Evolutionary conservation across 306 rosid genomes (phyloP).

Genomic region (Pyrus betulifolia): DNA sequence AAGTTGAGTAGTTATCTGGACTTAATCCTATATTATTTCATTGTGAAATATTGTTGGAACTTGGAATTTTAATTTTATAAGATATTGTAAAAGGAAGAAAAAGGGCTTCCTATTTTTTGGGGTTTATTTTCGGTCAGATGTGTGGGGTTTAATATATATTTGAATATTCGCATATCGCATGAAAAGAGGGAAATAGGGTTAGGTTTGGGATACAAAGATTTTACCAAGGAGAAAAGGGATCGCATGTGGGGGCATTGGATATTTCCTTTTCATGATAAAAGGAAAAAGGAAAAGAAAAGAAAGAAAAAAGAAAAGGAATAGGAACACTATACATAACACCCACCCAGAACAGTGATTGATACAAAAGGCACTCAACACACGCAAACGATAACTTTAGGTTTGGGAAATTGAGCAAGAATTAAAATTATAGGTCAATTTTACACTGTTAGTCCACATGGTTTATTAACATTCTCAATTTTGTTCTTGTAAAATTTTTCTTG

Average conservation of each 20-base stretch:
- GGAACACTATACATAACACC: background rate
- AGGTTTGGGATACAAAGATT: background rate
- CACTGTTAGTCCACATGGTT: too few species aligned
- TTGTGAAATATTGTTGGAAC: background rate
- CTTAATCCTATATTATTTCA: background rate
- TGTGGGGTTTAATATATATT: conserved; percentile 9
- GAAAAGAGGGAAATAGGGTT: background rate
- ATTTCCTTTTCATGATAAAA: background rate
- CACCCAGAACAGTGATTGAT: background rate
- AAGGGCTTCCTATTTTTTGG: background rate
- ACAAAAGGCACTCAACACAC: background rate
- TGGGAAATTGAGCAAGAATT: conserved; percentile 2
- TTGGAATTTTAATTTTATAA: background rate
- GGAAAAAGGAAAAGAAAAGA: background rate
- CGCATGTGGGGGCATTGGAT: background rate
- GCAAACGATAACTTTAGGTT: background rate
- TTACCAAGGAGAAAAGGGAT: background rate
- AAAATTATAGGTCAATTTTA: background rate
- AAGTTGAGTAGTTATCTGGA: too few species aligned
- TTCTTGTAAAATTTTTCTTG: too few species aligned
- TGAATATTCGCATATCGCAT: background rate
- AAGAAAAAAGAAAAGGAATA: background rate
- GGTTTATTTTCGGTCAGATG: background rate
- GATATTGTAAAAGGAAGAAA: background rate
- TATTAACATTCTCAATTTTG: too few species aligned